Base-by-base conservation (phyloP, 2,329 filamentous ascomycete genomes). In the Phialocephala subalpina region DNA sequence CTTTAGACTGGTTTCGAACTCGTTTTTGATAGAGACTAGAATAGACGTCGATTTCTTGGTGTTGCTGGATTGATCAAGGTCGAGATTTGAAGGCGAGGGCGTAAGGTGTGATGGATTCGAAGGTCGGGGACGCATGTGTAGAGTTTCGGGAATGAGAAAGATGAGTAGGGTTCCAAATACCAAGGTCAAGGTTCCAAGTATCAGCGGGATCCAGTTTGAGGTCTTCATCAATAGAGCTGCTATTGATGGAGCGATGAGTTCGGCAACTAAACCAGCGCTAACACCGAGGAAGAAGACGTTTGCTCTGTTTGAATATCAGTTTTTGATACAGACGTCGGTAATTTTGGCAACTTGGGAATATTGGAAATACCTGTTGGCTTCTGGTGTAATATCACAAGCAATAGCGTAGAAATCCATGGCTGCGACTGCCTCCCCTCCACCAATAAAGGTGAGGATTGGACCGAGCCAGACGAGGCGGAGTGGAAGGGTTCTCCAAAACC, bases 221-320 rank as follows among this genome's bases (percentile, higher is more conserved):
- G 58, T 62, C 12, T 64, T 60, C 79, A 82, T 81, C 62, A 81
- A 72, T 22, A 72, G 67, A 1, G 77, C 76, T 3, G 79, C 75
- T 2, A 81, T 47, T 0, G 78, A 73, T 0, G 80, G 80, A 2
- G 77, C 78, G 35, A 80, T 63, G 6, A 82, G 66, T 33, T 78
- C 76, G 5, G 77, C 79, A 0, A 77, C 62, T 47, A 80, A 70
- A 25, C 72, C 74, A 1, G 71, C 69, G 25, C 72, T 61, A 72
- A 72, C 5, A 12, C 77, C 69, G 0, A 74, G 69, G 64, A 81
- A 74, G 64, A 81, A 82, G 38, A 70, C 71, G 16, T 78, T 74
- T 22, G 79, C 74, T 66, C 80, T 81, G 58, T 33, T 53, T 33
- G 11, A 53, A 14, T 12, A 25, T 53, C 16, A 53, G 25, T 53